A percentile compares a stretch with the other conserved stretches of the same genome.
phyloP scores from a whole-genome alignment of 2,329 filamentous ascomycete genomes.

The Fonsecaea monophora region DNA sequence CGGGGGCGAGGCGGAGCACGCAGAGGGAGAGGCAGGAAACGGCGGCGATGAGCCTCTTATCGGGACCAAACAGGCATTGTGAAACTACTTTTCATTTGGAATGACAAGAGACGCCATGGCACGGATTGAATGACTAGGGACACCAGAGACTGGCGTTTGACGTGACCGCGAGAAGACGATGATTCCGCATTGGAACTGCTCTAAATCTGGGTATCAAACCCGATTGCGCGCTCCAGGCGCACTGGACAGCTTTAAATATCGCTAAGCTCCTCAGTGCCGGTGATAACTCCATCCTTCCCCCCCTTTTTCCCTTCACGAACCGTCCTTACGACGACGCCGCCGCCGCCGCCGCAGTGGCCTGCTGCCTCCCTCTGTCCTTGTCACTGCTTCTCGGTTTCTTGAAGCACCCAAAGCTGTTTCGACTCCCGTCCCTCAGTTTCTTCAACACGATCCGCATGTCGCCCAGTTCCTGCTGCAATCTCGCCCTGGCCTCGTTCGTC shows the following conservation, averaged over 20 bases:
- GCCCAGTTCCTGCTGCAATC: conserved; percentile 83
- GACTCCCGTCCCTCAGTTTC: conserved; percentile 78
- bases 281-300: background rate
- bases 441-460: conserved; percentile 90
- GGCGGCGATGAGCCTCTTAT: background rate
- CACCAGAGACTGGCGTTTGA: background rate
- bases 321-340: background rate
- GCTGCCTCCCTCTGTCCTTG: conserved; percentile 33
- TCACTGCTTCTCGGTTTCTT: conserved; percentile 62
- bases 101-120: background rate
- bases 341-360: conserved; percentile 11
- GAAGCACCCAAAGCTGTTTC: conserved; percentile 88
- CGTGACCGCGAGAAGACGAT: background rate
- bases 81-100: background rate
- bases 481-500: conserved; percentile 80
- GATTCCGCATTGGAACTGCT: background rate
- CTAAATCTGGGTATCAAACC: background rate
- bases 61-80: background rate
- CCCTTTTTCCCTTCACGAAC: too few relatives aligned
- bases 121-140: background rate
- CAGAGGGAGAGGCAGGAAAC: conserved; percentile 45
- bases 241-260: background rate
- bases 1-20: conserved; percentile 16
- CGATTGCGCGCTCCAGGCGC: background rate
- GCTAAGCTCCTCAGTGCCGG: background rate